Percentiles rank a stretch among this genome's conserved stretches.
phyloP scores from a whole-genome alignment of 106 monocot species.

The Xerophyta viscosa region DNA sequence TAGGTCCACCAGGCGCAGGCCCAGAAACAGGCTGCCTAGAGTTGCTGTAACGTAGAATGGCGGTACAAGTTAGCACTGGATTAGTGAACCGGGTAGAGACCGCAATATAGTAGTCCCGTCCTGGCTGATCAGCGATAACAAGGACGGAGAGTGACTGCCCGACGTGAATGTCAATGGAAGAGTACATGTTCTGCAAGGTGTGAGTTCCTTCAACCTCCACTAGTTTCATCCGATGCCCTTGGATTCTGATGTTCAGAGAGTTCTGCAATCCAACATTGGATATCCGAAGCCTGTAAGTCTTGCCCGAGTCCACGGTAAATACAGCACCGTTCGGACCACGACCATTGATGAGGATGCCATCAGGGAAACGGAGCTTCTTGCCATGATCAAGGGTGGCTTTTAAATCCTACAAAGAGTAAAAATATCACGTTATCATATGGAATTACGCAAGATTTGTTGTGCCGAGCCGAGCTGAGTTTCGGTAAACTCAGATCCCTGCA shows the following conservation, averaged over 20 bases:
- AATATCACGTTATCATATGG: not conserved
- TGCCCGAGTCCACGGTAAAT: constrained; percentile 69
- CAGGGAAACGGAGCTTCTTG: constrained; percentile 43
- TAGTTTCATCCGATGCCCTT: constrained; percentile 57
- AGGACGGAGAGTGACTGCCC: constrained; percentile 81
- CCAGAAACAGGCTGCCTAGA: constrained; percentile 34
- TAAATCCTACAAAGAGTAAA: constrained; percentile 25
- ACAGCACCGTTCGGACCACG: constrained; percentile 36
- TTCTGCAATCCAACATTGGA: constrained; percentile 80
- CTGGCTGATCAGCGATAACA: constrained; percentile 47
- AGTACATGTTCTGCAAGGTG: constrained; percentile 56
- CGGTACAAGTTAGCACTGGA: constrained; percentile 34
- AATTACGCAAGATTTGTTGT: not conserved
- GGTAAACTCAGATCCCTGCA: too few species aligned
- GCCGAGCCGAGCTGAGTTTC: not conserved
- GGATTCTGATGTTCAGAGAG: constrained; percentile 65
- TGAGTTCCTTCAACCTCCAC: constrained; percentile 92
- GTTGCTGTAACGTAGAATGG: constrained; percentile 55
- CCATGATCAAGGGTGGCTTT: constrained; percentile 50
- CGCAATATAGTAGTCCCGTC: constrained; percentile 63
- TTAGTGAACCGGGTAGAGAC: constrained; percentile 64
- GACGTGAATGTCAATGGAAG: constrained; percentile 67
- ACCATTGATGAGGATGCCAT: constrained; percentile 82
- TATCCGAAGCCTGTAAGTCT: constrained; percentile 80
- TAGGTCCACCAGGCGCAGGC: constrained; percentile 31